phyloP scores from a whole-genome alignment of 176 grass and related monocot species.

The barley (Hordeum vulgare) region MorexV3_pseudomolecules_assembly NC_058519.1:604858357-604858856 shows the following conservation, averaged over 20 bases:
- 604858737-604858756: constrained; percentile 50
- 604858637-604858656: constrained; percentile 9
- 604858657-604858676: background rate
- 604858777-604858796: constrained; percentile 58
- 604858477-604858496: background rate
- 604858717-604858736: constrained; percentile 31
- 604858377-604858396: background rate
- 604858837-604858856: background rate
- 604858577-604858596: background rate
- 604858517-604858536: constrained; percentile 51
- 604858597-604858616: background rate
- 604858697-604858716: constrained; percentile 33
- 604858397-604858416: constrained; percentile 31
- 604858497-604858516: background rate
- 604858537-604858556: constrained; percentile 59
- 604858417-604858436: constrained; percentile 55
- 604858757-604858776: constrained; percentile 25
- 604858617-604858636: background rate
- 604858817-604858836: constrained; percentile 19
- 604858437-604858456: constrained; percentile 19
- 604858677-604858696: constrained; percentile 49
- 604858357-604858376: constrained; percentile 15
- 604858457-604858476: constrained; percentile 23
- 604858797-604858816: constrained; percentile 19
- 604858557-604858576: constrained; percentile 12